These are phyloP conservation scores for Pleomassaria siparia DNA, from an alignment of 2,329 filamentous ascomycete species.

Conservation along the genomic window DNA sequence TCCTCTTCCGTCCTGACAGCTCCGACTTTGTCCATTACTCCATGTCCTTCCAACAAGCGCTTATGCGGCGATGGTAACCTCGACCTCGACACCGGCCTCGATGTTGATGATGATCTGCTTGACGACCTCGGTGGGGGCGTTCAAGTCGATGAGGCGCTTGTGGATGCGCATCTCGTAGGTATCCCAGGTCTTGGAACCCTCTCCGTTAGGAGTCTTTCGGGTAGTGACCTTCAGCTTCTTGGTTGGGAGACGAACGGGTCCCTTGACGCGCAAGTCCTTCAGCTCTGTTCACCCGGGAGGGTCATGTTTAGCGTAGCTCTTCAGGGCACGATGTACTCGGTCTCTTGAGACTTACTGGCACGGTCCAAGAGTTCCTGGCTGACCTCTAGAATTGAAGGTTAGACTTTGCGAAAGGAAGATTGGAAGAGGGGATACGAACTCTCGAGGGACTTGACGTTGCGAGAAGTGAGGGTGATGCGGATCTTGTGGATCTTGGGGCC, in stretches of 20 bases:
- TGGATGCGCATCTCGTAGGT: constrained; percentile 98
- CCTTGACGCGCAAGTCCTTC: constrained; percentile 99
- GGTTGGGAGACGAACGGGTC: constrained; percentile 94
- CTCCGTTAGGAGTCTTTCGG: constrained; percentile 98
- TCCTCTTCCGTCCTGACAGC: not conserved
- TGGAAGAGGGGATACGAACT: constrained; percentile 53
- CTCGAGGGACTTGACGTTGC: constrained; percentile 94
- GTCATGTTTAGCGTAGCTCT: too few species aligned
- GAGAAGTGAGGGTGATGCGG: constrained; percentile 94
- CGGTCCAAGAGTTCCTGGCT: constrained; percentile 98
- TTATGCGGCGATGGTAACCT: constrained; percentile 88
- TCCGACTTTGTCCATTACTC: not conserved
- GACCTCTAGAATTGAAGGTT: constrained; percentile 52
- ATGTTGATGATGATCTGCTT: constrained; percentile 98
- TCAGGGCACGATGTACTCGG: too few species aligned
- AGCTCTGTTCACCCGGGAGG: too few species aligned
- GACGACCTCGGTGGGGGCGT: constrained; percentile 96
- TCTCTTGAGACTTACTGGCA: too few species aligned
- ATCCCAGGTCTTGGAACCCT: constrained; percentile 99
- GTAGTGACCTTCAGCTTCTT: constrained; percentile 96
- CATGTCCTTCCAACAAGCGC: not conserved
- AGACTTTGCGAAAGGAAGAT: not conserved
- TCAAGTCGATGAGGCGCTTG: constrained; percentile 97
- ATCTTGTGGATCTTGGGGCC: constrained; percentile 97
- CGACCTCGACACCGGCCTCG: constrained; percentile 89